These are phyloP conservation scores for Elongisporangium anandrum DNA, from an alignment of 352 stramenopile species.

Conservation along the genomic window DNA sequence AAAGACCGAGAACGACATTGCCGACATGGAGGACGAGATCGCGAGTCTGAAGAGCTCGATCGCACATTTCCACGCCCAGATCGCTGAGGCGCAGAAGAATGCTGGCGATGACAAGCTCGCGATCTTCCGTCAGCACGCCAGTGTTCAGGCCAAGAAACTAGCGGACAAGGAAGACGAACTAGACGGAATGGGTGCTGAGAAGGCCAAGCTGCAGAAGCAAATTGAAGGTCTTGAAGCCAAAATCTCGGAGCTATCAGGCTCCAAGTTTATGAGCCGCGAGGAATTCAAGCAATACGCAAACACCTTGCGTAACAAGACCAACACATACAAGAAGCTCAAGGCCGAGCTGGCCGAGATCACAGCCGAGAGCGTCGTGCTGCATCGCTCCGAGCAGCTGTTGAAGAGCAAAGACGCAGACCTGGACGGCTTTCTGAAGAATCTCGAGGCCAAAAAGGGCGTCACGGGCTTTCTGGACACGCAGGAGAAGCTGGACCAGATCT, in stretches of 20 bases:
- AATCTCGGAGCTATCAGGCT: constrained; percentile 46
- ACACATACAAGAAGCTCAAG: constrained; percentile 91
- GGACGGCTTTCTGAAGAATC: constrained; percentile 76
- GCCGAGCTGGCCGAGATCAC: constrained; percentile 80
- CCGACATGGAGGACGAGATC: constrained; percentile 84
- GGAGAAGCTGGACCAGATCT: constrained; percentile 83
- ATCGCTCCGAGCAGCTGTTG: constrained; percentile 90
- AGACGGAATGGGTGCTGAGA: constrained; percentile 60
- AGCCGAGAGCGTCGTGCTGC: constrained; percentile 87
- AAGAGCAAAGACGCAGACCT: constrained; percentile 82
- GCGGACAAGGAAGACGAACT: constrained; percentile 87
- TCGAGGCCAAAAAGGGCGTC: constrained; percentile 85
- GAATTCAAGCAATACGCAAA: constrained; percentile 90
- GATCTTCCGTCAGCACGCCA: constrained; percentile 89
- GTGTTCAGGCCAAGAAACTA: constrained; percentile 85
- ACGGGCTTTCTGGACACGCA: constrained; percentile 85
- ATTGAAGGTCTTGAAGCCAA: constrained; percentile 74
- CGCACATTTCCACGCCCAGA: constrained; percentile 58
- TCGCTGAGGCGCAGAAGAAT: constrained; percentile 63
- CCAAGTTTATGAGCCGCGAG: constrained; percentile 83
- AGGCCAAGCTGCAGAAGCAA: constrained; percentile 49
- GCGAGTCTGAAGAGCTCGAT: constrained; percentile 54
- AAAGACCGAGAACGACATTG: constrained; percentile 85
- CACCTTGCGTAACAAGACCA: constrained; percentile 88
- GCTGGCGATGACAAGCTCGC: constrained; percentile 87